Base-by-base conservation (phyloP, 495 filamentous ascomycete genomes). In the Pseudomonodictys pantanalensis region DNA sequence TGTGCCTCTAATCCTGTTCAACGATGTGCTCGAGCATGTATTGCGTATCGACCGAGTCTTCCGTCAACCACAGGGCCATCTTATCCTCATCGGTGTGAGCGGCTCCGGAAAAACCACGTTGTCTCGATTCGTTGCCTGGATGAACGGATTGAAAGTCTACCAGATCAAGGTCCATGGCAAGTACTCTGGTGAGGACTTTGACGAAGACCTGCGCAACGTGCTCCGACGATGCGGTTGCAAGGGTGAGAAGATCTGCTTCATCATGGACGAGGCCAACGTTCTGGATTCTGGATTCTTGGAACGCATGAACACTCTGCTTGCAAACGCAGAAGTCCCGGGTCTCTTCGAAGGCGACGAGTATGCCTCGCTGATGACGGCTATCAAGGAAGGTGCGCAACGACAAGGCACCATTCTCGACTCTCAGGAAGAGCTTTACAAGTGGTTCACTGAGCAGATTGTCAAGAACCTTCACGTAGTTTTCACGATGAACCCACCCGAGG, bases 91-190 rank as follows among this genome's bases (percentile, higher is more conserved):
- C 65, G 93, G 93, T 75, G 91, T 97, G 33, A 97, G 93, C 65
- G 93, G 93, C 67, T 93, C 89, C 77, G 93, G 93, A 70, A 99
- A 99, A 81, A 99, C 93, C 1, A 99, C 93, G 2, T 78, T 99
- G 43, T 97, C 93, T 23, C 86, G 95, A 52, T 99, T 99, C 66
- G 93, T 97, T 58, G 93, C 93, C 32, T 99, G 93, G 93, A 99
- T 99, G 93, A 99, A 99, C 69, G 93, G 93, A 45, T 78, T 99
- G 68, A 96, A 93, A 72, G 91, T 97, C 44, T 97, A 95, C 79
- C 93, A 99, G 73, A 97, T 99, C 78, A 99, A 97, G 78, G 93
- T 99, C 0, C 93, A 99, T 70, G 93, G 93, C 41, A 97, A 91
- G 72, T 99, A 99, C 71, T 96, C 93, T 23, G 90, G 90, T 11